A percentile compares a stretch with the other conserved stretches of the same genome.
Evolutionary conservation across 106 monocot species (phyloP).

Genomic region (Amphibolis antarctica): DNA sequence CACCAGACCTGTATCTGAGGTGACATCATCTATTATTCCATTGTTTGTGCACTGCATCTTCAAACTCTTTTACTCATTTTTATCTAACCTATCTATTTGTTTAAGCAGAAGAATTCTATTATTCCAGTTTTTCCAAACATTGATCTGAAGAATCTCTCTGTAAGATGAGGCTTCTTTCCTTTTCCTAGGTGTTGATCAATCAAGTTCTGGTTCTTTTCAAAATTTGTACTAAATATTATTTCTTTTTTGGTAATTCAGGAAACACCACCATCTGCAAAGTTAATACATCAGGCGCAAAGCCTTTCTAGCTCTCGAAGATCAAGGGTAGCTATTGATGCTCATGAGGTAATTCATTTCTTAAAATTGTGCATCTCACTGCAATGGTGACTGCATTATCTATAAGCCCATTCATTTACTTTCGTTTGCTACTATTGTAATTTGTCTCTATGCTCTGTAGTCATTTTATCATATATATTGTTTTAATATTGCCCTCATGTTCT

Average conservation of each 20-base stretch:
- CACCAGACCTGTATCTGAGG: slow-evolving; percentile 46
- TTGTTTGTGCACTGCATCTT: not conserved
- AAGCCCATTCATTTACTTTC: too few species aligned
- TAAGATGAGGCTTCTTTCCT: slow-evolving; percentile 21
- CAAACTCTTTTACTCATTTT: not conserved
- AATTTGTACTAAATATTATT: not conserved
- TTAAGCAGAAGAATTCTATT: slow-evolving; percentile 39
- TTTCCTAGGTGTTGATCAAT: not conserved
- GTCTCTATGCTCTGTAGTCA: too few species aligned
- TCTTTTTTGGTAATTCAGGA: slow-evolving; percentile 28
- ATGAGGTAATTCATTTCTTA: slow-evolving; percentile 41
- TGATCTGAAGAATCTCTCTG: slow-evolving; percentile 43
- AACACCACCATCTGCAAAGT: slow-evolving; percentile 59
- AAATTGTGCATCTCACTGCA: not conserved
- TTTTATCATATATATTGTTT: too few species aligned
- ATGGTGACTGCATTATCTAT: not conserved
- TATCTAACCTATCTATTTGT: not conserved
- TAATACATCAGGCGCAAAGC: slow-evolving; percentile 25
- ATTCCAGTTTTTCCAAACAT: slow-evolving; percentile 19
- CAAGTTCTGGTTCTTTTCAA: not conserved
- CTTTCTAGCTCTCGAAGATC: slow-evolving; percentile 41
- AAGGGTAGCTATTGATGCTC: slow-evolving; percentile 42
- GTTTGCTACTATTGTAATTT: too few species aligned
- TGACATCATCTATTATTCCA: not conserved
- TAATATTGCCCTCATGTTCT: not conserved